Percentiles rank a stretch among this genome's conserved stretches.
These are phyloP conservation scores for Penicillium sp. DNA, from an alignment of 2,329 filamentous ascomycete genomes.

Conservation along the genomic window DNA sequence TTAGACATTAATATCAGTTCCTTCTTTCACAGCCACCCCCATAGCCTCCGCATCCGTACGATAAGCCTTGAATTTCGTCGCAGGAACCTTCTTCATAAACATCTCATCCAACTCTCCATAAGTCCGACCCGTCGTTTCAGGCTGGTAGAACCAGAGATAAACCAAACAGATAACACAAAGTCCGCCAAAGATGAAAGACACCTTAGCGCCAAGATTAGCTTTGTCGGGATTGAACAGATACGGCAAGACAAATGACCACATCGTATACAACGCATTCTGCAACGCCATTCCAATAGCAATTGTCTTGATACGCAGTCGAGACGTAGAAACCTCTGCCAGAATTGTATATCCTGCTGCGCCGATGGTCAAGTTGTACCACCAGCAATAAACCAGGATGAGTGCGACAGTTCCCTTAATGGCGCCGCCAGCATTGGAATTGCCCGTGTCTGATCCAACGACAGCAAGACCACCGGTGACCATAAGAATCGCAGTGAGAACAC, in stretches of 20 bases:
- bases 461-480: constrained; percentile 45
- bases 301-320: constrained; percentile 47
- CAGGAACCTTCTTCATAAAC: constrained; percentile 18
- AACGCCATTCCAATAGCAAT: constrained; percentile 44
- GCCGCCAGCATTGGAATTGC: constrained; percentile 11
- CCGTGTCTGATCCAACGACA: constrained; percentile 14
- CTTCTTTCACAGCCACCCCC: constrained; percentile 6
- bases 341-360: constrained; percentile 46
- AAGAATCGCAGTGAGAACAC: constrained; percentile 45
- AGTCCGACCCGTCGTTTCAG: constrained; percentile 15
- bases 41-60: constrained; percentile 15
- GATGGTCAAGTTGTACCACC: constrained; percentile 47
- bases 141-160: constrained; percentile 38
- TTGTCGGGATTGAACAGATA: constrained; percentile 45
- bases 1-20: background rate
- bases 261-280: constrained; percentile 36
- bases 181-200: constrained; percentile 46
- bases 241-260: constrained; percentile 46
- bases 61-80: constrained; percentile 18
- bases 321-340: constrained; percentile 45
- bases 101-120: constrained; percentile 21
- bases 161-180: constrained; percentile 35
- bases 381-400: constrained; percentile 46
- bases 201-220: constrained; percentile 46
- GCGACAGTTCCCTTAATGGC: constrained; percentile 19